phyloP scores from a whole-genome alignment of 2,329 filamentous ascomycete species.

The Rugonectria rugulosa region DNA sequence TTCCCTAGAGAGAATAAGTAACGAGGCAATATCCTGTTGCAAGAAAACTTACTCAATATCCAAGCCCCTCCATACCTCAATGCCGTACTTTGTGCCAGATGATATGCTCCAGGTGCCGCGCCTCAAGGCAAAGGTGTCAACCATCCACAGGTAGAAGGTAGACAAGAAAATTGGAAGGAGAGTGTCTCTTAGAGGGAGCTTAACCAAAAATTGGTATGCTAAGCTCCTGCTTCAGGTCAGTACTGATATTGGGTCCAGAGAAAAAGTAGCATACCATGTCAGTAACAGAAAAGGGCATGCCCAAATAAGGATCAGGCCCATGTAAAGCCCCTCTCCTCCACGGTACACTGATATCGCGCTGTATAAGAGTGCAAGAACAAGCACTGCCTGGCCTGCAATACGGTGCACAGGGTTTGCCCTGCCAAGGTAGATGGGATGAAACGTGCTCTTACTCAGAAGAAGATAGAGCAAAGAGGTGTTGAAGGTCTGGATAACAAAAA shows the following conservation, averaged over 20 bases:
- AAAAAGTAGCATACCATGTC: conserved; percentile 25
- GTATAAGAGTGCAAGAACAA: conserved; percentile 52
- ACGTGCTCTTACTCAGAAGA: conserved; percentile 69
- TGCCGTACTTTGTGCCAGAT: conserved; percentile 69
- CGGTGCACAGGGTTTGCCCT: conserved; percentile 41
- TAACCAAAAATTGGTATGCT: conserved; percentile 69
- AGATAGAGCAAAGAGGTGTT: conserved; percentile 74
- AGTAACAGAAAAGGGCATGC: conserved; percentile 70
- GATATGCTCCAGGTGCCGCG: conserved; percentile 77
- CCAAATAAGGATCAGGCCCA: conserved; percentile 76
- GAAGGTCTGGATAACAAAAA: conserved; percentile 80
- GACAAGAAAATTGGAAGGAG: conserved; percentile 67
- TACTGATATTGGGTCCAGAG: background rate
- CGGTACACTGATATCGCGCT: conserved; percentile 54
- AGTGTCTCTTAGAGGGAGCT: conserved; percentile 65
- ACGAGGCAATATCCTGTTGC: fast-evolving
- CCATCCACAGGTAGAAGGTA: conserved; percentile 75
- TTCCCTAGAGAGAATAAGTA: conserved; percentile 50
- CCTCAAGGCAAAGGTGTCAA: conserved; percentile 72
- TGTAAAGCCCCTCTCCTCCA: conserved; percentile 65
- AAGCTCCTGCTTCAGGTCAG: conserved; percentile 60
- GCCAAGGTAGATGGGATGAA: conserved; percentile 54
- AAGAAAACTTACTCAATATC: conserved; percentile 64
- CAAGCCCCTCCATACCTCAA: conserved; percentile 68
- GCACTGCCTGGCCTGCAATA: conserved; percentile 57